Conservation (phyloP, 1,284 basidiomycete species). For the Marasmius oreades region DNA sequence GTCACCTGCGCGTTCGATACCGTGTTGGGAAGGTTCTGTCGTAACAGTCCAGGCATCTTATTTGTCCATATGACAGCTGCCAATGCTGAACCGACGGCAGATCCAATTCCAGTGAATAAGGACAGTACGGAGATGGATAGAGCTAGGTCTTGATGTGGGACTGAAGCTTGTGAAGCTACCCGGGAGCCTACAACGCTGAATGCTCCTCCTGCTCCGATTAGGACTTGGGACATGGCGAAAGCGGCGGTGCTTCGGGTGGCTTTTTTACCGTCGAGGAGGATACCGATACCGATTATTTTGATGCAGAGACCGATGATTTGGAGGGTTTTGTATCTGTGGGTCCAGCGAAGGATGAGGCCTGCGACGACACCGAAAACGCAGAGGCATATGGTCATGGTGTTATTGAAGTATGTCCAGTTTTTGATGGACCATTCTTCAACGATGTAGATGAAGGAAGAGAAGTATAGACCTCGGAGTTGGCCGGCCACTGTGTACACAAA, state of each 20-base stretch:
- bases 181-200: constrained; percentile 22
- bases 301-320: constrained; percentile 14
- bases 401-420: constrained; percentile 17
- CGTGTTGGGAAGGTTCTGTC: constrained; percentile 16
- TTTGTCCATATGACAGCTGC: constrained; percentile 23
- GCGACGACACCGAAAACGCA: constrained; percentile 15
- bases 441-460: constrained; percentile 13
- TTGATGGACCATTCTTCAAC: constrained; percentile 13
- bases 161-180: constrained; percentile 23
- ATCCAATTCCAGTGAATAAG: constrained; percentile 22
- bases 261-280: constrained; percentile 19
- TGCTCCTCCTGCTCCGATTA: constrained; percentile 22
- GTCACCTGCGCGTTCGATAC: constrained; percentile 18
- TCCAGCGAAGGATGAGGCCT: constrained; percentile 13
- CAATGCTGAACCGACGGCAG: constrained; percentile 20
- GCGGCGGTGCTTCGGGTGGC: constrained; percentile 15
- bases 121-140: constrained; percentile 20
- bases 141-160: constrained; percentile 25
- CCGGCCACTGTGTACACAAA: constrained; percentile 11
- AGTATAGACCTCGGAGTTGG: constrained; percentile 13
- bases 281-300: constrained; percentile 20
- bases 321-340: constrained; percentile 14
- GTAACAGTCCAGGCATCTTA: constrained; percentile 19
- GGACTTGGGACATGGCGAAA: constrained; percentile 22
- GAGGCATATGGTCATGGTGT: constrained; percentile 13